These are phyloP conservation scores for Chara braunii DNA, from an alignment of 139 green algal genomes.

Conservation along the genomic window DNA sequence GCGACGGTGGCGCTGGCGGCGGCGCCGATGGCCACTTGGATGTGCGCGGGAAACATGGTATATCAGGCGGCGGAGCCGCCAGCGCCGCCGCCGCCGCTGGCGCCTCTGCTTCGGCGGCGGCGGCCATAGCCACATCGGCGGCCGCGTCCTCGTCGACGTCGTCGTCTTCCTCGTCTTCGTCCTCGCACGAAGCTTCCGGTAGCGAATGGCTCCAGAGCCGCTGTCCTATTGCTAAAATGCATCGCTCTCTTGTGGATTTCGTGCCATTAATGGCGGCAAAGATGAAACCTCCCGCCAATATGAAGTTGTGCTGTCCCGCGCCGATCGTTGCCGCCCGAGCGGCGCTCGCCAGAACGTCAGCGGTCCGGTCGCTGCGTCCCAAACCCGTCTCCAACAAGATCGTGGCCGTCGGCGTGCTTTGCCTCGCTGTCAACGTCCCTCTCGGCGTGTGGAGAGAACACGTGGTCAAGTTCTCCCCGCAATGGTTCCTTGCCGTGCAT, in stretches of 20 bases:
- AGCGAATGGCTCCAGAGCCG: conserved; percentile 23
- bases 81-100: background rate
- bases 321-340: conserved; percentile 64
- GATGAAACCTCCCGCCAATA: background rate
- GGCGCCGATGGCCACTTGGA: background rate
- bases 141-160: background rate
- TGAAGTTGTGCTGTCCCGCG: conserved; percentile 60
- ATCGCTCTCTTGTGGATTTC: conserved; percentile 3
- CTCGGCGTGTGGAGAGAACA: conserved; percentile 72
- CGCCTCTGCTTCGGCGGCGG: background rate
- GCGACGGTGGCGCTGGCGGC: background rate
- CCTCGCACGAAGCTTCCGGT: conserved; percentile 17
- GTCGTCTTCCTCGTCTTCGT: background rate
- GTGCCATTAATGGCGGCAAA: conserved; percentile 9
- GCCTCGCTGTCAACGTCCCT: conserved; percentile 64
- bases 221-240: conserved; percentile 35
- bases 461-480: conserved; percentile 69
- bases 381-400: conserved; percentile 39
- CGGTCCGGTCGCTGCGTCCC: conserved; percentile 62
- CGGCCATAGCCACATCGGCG: background rate
- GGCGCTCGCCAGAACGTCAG: conserved; percentile 51
- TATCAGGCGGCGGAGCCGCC: background rate
- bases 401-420: conserved; percentile 46
- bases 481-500: conserved; percentile 82
- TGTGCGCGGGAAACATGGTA: background rate